Base-by-base conservation (phyloP, 495 filamentous ascomycete species). In the Eremomyces bilateralis region DNA sequence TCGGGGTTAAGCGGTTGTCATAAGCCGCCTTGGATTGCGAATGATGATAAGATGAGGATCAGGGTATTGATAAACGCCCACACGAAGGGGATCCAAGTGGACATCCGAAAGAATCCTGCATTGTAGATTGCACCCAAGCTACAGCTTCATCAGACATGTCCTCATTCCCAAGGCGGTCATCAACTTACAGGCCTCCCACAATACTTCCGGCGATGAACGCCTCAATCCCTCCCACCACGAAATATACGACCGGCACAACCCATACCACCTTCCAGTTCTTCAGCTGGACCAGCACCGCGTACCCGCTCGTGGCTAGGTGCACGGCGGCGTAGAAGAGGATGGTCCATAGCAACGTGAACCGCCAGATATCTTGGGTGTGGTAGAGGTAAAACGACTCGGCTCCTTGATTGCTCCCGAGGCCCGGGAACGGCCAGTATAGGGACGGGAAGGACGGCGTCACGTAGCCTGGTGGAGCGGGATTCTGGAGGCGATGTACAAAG, bases 71-170 rank as follows among this genome's bases (percentile, higher is more conserved):
- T 75, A 43, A 78, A 62, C n/a, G 73, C 76, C 88, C 88, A 97
- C 33, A 90, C 64, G 47, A 92, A 80, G 11, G 88, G 88, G 27
- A 93, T 76, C 88, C 90, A 97, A 1, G 88, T 94, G 34, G 82
- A 90, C 85, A 95, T 92, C 41, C 69, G 58, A 48, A 91, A 93
- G 53, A 73, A 79, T 20, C 83, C 88, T 12, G 80, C 69, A 42
- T 77, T 69, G 47, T 95, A 97, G 29, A 88, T 71, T 4, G 76
- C 78, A 17, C 81, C 82, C 8, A 97, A 66, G 33, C 85, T 94
- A 44, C 30, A 18, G 10, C 28, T 15, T n/a, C 12, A 34, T 44
- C 33, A 43, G 30, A 24, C 12, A 33, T 15, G 6, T 17, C 33
- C 21, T 15, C 20, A 17, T 15, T 22, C 20, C 25, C 8, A 1